A percentile compares a stretch with the other conserved stretches of the same genome.
phyloP scores from a whole-genome alignment of 2,329 filamentous ascomycete species.

The Cordyceps militaris region DNA sequence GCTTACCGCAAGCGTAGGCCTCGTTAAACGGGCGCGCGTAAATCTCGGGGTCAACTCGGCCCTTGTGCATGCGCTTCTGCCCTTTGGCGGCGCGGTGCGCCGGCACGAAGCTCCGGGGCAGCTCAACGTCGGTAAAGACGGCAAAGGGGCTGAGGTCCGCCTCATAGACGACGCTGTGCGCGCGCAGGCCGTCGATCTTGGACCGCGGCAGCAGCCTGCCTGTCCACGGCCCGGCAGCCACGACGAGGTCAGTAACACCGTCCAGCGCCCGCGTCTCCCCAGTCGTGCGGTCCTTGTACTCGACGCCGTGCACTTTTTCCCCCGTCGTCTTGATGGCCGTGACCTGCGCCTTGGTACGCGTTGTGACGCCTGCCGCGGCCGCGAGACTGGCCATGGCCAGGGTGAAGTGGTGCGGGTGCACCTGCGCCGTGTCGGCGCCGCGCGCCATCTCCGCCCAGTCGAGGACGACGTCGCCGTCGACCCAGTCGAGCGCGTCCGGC shows the following conservation, averaged over 20 bases:
- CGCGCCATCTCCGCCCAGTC: constrained; percentile 76
- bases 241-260: constrained; percentile 46
- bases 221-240: constrained; percentile 58
- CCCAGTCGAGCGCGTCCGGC: constrained; percentile 78
- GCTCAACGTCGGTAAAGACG: constrained; percentile 77
- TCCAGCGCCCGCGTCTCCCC: constrained; percentile 29
- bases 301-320: constrained; percentile 53
- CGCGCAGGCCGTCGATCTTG: constrained; percentile 51
- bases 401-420: constrained; percentile 89
- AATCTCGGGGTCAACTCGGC: constrained; percentile 78
- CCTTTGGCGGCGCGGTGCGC: constrained; percentile 40
- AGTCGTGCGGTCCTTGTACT: constrained; percentile 45
- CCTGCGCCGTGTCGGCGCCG: constrained; percentile 75
- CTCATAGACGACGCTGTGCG: constrained; percentile 59
- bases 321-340: constrained; percentile 54
- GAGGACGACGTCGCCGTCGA: constrained; percentile 58
- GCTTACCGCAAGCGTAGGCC: constrained; percentile 79
- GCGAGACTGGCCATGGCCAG: constrained; percentile 75
- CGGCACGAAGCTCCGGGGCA: constrained; percentile 58
- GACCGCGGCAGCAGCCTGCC: constrained; percentile 49
- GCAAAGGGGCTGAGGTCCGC: constrained; percentile 64
- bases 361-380: constrained; percentile 57
- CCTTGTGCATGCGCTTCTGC: constrained; percentile 47
- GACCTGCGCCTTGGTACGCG: constrained; percentile 60
- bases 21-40: constrained; percentile 85